Evolutionary conservation across 805 yeast species (phyloP).

Genomic region (Yarrowia phangngaensis): DNA sequence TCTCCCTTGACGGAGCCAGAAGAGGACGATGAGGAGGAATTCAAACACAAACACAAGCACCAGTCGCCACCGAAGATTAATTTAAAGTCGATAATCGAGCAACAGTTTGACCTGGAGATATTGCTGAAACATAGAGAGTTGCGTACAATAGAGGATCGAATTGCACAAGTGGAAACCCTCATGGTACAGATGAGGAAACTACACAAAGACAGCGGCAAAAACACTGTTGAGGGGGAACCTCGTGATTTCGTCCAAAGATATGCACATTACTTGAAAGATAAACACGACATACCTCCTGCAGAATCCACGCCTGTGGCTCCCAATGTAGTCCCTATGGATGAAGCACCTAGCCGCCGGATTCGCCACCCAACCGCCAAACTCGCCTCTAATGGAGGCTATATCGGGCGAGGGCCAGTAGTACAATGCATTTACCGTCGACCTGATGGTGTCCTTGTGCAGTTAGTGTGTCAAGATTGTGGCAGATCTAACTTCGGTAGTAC

Average conservation of each 20-base stretch:
- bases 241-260: constrained; percentile 33
- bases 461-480: constrained; percentile 65
- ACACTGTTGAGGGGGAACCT: constrained; percentile 29
- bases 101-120: constrained; percentile 40
- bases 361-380: constrained; percentile 24
- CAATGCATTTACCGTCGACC: constrained; percentile 33
- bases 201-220: constrained; percentile 23
- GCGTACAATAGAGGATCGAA: constrained; percentile 38
- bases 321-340: no score
- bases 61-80: constrained; percentile 4
- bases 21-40: constrained; percentile 13
- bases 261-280: constrained; percentile 32
- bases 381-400: constrained; percentile 23
- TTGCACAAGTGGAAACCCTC: constrained; percentile 39
- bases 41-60: constrained; percentile 3
- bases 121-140: constrained; percentile 41
- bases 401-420: constrained; percentile 2
- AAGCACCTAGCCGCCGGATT: constrained; percentile 13
- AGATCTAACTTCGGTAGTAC: constrained; percentile 71
- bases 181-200: constrained; percentile 37
- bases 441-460: constrained; percentile 67
- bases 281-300: no score
- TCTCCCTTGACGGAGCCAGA: constrained; percentile 24
- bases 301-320: no score
- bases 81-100: constrained; percentile 28